Evolutionary conservation across 208 protist genomes (phyloP).

Genomic region (Borovskyia barvae): DNA sequence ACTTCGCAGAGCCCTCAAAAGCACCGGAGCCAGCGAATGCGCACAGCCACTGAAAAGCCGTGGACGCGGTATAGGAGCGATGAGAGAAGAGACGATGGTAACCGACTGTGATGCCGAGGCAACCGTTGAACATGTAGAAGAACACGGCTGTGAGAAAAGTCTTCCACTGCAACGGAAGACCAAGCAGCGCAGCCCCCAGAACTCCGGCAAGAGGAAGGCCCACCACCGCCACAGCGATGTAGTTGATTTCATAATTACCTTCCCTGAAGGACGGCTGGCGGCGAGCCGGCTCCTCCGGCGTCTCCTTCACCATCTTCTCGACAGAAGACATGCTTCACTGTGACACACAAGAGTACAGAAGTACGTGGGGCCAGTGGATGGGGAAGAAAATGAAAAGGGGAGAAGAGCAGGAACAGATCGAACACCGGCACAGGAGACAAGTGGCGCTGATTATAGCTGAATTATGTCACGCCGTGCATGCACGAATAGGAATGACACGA

Average conservation of each 20-base stretch:
- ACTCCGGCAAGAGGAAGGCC: constrained; percentile 42
- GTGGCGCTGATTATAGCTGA: too few species aligned
- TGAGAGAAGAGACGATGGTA: constrained; percentile 92
- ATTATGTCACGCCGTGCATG: too few species aligned
- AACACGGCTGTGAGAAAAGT: constrained; percentile 62
- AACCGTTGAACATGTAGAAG: constrained; percentile 83
- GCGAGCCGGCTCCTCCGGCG: constrained; percentile 34
- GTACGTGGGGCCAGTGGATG: background rate
- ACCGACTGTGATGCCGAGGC: constrained; percentile 88
- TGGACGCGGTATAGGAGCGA: constrained; percentile 69
- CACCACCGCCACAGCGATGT: constrained; percentile 65
- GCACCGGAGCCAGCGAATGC: constrained; percentile 79
- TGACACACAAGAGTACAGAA: background rate
- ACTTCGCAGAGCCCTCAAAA: constrained; percentile 90
- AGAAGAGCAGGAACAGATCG: too few species aligned
- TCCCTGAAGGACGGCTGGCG: constrained; percentile 54
- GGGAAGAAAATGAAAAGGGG: constrained; percentile 1
- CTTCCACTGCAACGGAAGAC: constrained; percentile 66
- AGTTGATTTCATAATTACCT: constrained; percentile 81
- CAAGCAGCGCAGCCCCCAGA: constrained; percentile 26
- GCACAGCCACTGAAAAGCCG: constrained; percentile 63
- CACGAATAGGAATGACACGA: background rate
- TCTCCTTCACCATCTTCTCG: constrained; percentile 17
- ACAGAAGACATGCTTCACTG: constrained; percentile 18
- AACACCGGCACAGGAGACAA: too few species aligned